Base-by-base conservation (phyloP, 495 filamentous ascomycete genomes). In the Neohortaea acidophila region DNA sequence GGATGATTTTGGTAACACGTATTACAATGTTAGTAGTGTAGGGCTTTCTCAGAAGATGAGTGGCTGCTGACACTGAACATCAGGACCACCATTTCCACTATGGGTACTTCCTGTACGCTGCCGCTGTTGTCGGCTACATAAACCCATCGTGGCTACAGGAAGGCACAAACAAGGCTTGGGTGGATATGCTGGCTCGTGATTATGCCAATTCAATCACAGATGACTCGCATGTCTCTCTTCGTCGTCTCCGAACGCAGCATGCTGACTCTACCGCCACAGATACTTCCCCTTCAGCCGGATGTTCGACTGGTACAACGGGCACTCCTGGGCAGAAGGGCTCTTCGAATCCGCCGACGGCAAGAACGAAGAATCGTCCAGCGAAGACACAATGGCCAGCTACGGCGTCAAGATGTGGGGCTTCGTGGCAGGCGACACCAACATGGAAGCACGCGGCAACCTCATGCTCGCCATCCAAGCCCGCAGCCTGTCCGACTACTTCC, bases 31-130 rank as follows among this genome's bases (percentile, higher is more conserved):
- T 9, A 28, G 36, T 38, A 4, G 11, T 15, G 17, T 12, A 13
- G 10, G 5, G 12, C 12, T n/a, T 34, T 8, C 32, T 2, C 5
- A 23, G 8, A 69, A 78, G 8, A 72, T 20, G 39, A 33, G 21
- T 25, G 51, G 89, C 86, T 53, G 84, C 84, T 36, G 85, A 86
- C 51, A 75, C 75, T 1, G 73, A 73, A 44, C 94, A 93, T 65
- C 94, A 94, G 52, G 89, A 97, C 52, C 91, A 96, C 51, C 91
- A 97, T 57, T 97, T 97, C 61, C 91, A 93, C 52, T 80, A 72
- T 45, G 67, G 78, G 23, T 94, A 97, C 57, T 92, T 91, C 59
- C 77, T 97, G 54, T 83, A 82, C 42, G 69, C 84, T 1, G 89
- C 84, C 7, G 80, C 89, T 7, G 70, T 89, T 31, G 84, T 96